Percentiles rank a stretch among this genome's conserved stretches.
These are phyloP conservation scores for Emiliania huxleyi DNA, from an alignment of 78 protist genomes.

Conservation along the genomic window DNA sequence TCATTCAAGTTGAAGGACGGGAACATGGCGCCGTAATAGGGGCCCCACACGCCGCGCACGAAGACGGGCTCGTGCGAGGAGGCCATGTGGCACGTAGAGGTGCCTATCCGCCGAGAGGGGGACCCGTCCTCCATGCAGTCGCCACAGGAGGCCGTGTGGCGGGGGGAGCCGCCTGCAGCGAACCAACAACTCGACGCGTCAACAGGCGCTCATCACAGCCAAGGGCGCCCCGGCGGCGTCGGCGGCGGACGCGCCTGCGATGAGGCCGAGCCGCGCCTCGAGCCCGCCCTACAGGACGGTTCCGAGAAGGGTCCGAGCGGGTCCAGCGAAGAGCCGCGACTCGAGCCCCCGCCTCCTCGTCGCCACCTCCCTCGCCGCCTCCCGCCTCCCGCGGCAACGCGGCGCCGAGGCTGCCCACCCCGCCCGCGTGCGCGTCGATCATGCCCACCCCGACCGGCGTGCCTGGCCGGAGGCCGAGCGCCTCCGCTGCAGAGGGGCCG, in stretches of 20 bases:
- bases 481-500: not conserved
- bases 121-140: no score
- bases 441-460: constrained; percentile 1
- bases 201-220: no score
- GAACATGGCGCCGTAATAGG: constrained; percentile 42
- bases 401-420: constrained; percentile 37
- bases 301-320: no score
- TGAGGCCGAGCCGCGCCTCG: not conserved
- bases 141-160: no score
- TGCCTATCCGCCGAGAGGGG: no score
- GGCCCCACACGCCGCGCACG: not conserved
- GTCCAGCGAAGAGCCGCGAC: no score
- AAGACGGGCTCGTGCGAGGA: not conserved
- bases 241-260: no score
- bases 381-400: not conserved
- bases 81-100: not conserved
- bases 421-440: constrained; percentile 69
- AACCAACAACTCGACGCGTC: no score
- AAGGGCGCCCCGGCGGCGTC: no score
- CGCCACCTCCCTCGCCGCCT: not conserved
- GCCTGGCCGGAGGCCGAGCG: not conserved
- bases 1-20: constrained; percentile 37
- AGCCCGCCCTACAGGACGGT: no score
- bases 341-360: no score
- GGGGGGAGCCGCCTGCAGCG: no score